Base-by-base conservation (phyloP, 2,329 filamentous ascomycete genomes). In the Colletotrichum sp. region DNA sequence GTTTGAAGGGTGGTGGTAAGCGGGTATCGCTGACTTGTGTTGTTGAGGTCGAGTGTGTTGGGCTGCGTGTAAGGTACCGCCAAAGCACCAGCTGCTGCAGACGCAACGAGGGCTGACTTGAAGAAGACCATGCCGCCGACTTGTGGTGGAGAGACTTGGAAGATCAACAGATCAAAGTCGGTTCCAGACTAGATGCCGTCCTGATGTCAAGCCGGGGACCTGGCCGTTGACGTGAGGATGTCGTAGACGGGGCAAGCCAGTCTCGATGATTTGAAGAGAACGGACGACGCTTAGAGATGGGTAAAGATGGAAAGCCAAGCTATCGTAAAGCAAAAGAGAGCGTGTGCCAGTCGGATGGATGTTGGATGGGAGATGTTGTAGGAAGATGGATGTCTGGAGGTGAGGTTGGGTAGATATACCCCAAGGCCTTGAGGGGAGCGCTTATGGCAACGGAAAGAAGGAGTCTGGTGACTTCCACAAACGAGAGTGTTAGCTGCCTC, bases 41-140 rank as follows among this genome's bases (percentile, higher is more conserved):
- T 83, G 49, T 77, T 76, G 66, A 88, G 81, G 71, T 89, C 80
- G 44, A 90, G 81, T 26, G 86, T 79, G 70, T 82, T 84, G 9
- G 86, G 86, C 18, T 81, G 77, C 21, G 73, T 69, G 26, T 82
- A 78, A 32, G 84, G 79, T 63, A 78, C 79, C 8, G 79, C 79
- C 39, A 79, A 81, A 70, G 79, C 78, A 21, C 80, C 77, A 49
- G 81, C 80, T n/a, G 78, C 78, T 55, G 39, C 78, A 73, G 13
- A 81, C 67, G 52, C 78, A 30, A 55, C 16, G 7, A 76, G 44
- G 15, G 59, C 64, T 36, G 69, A 18, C 64, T 68, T 76, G 9
- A 64, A 62, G 64, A 64, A 59, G 21, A 73, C 34, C 73, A 76
- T 76, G n/a, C 15, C 55, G 44, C 28, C 30, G 36, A n/a, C 34